A percentile compares a stretch with the other conserved stretches of the same genome.
Evolutionary conservation across 805 yeast species (phyloP).

Genomic region (Saturnispora galanensis): DNA sequence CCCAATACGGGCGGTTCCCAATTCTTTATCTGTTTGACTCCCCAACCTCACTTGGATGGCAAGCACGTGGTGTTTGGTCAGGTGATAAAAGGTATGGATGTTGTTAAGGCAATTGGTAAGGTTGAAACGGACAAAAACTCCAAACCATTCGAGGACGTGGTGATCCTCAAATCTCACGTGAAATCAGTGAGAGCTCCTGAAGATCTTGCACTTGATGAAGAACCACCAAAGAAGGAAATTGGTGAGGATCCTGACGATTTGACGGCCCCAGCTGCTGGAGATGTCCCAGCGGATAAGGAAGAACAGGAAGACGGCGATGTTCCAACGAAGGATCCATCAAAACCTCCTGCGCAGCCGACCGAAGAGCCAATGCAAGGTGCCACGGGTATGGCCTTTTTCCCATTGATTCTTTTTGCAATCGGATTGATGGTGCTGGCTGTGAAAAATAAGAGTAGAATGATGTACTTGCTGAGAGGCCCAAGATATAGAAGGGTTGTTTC

Average conservation of each 20-base stretch:
- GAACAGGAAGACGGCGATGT: neutral
- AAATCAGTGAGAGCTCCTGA: neutral
- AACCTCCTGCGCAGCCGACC: neutral
- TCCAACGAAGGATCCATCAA: neutral
- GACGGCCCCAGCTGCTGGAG: neutral
- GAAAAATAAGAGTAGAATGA: conserved; percentile 16
- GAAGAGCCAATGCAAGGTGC: conserved; percentile 1
- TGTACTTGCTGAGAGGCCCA: conserved; percentile 20
- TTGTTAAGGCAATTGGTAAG: conserved; percentile 50
- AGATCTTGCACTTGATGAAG: neutral
- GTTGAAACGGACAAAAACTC: conserved; percentile 35
- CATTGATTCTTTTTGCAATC: neutral
- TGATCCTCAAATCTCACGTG: conserved; percentile 23
- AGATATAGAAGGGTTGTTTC: conserved; percentile 20
- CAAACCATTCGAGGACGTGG: conserved; percentile 36
- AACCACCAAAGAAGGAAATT: too few relatives aligned
- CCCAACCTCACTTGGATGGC: conserved; percentile 44
- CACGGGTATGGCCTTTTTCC: conserved; percentile 4
- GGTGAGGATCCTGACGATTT: conserved; percentile 3
- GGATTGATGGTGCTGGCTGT: neutral
- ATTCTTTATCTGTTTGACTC: conserved; percentile 55
- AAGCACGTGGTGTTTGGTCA: conserved; percentile 73
- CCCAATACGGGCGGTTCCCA: conserved; percentile 55
- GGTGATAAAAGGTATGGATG: conserved; percentile 55
- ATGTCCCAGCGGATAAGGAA: neutral